A percentile compares a stretch with the other conserved stretches of the same genome.
Evolutionary conservation across 495 filamentous ascomycete species (phyloP).

Genomic region (Penicillium waksmanii): DNA sequence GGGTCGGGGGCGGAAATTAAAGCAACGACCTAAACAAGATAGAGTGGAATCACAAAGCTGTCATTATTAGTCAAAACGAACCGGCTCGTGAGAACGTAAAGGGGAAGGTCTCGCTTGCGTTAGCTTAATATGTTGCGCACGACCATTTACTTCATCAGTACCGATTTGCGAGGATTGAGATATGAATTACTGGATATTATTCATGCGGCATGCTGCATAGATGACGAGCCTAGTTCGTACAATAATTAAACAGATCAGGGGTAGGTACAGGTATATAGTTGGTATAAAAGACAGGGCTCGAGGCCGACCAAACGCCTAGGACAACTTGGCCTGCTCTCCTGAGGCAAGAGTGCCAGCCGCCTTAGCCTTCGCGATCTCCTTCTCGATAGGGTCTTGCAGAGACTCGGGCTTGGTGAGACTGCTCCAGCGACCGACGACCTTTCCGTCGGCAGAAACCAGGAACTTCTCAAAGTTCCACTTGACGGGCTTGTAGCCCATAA

Average conservation of each 20-base stretch:
- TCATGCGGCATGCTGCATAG: too few species aligned
- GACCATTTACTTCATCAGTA: too few species aligned
- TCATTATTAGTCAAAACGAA: too few species aligned
- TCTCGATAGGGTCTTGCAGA: slow-evolving; percentile 72
- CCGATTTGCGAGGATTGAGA: too few species aligned
- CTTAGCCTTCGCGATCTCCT: slow-evolving; percentile 65
- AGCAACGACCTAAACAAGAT: too few species aligned
- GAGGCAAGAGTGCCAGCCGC: slow-evolving; percentile 40
- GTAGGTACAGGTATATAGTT: background rate
- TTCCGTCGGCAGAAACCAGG: slow-evolving; percentile 80
- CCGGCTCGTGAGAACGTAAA: too few species aligned
- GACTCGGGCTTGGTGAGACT: slow-evolving; percentile 83
- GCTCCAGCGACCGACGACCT: slow-evolving; percentile 81
- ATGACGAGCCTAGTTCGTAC: too few species aligned
- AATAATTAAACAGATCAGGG: background rate
- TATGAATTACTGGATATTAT: too few species aligned
- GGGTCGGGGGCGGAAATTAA: too few species aligned
- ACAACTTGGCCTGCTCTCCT: slow-evolving; percentile 11
- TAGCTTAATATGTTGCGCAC: too few species aligned
- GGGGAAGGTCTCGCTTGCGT: too few species aligned
- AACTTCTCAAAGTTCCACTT: slow-evolving; percentile 99
- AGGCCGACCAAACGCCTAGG: background rate
- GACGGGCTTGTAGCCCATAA: slow-evolving; percentile 82
- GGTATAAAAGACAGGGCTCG: background rate
- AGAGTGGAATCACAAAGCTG: too few species aligned